Conservation (phyloP, 306 rosid genomes). For the Casuarina glauca region DNA sequence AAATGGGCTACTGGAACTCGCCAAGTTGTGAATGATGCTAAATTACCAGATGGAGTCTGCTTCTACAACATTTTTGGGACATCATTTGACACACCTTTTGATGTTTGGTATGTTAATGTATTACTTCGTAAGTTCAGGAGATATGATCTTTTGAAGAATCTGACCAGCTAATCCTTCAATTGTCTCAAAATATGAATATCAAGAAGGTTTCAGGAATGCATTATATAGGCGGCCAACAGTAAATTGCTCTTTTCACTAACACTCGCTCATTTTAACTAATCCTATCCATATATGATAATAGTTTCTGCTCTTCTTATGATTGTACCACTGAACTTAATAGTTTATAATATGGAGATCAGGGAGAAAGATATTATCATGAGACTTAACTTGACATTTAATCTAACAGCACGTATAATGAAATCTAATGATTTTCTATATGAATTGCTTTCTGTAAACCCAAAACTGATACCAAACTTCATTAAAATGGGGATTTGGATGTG, state of each 20-base stretch:
- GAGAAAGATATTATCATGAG: background rate
- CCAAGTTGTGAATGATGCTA: conserved; percentile 51
- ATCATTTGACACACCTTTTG: conserved; percentile 75
- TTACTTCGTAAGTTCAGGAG: conserved; percentile 24
- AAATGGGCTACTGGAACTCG: conserved; percentile 77
- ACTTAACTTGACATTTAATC: background rate
- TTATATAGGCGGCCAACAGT: background rate
- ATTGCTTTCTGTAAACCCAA: background rate
- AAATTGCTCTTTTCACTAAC: background rate
- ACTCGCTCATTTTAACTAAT: background rate
- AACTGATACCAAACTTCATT: background rate
- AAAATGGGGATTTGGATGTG: background rate
- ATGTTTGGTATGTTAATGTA: conserved; percentile 72
- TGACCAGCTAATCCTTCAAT: background rate
- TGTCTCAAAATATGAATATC: background rate
- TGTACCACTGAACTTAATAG: background rate
- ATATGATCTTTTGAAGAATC: conserved; percentile 14
- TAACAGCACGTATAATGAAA: background rate
- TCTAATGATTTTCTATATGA: background rate
- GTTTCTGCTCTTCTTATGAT: background rate
- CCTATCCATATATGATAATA: background rate
- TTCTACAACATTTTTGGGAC: conserved; percentile 89
- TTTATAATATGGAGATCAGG: background rate
- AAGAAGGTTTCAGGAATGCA: background rate
- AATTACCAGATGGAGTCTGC: conserved; percentile 72